Conservation (phyloP, 306 rosid species). For the Begonia loranthoides region DNA sequence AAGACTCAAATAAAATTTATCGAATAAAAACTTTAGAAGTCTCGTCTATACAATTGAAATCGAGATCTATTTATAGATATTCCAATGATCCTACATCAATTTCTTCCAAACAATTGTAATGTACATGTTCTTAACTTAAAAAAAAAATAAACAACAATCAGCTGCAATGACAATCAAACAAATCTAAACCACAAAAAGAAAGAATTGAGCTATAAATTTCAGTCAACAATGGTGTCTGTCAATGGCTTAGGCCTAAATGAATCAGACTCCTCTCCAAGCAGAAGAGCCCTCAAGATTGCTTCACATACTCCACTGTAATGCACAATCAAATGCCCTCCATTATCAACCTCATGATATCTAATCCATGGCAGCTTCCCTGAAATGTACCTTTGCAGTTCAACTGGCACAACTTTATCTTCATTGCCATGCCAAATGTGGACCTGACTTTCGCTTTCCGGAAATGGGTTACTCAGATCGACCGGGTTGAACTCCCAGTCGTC, state of each 20-base stretch:
- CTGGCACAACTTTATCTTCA: slow-evolving; percentile 88
- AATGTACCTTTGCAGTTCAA: slow-evolving; percentile 60
- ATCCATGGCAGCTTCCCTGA: slow-evolving; percentile 75
- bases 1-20: no score
- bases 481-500: slow-evolving; percentile 86
- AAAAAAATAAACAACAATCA: slow-evolving; percentile 10
- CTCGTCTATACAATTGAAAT: background rate
- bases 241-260: slow-evolving; percentile 26
- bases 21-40: no score
- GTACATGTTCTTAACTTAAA: slow-evolving; percentile 22
- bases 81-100: no score
- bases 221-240: background rate
- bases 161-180: no score
- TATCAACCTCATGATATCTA: slow-evolving; percentile 69
- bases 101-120: slow-evolving; percentile 17
- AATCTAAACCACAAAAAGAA: no score
- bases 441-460: slow-evolving; percentile 29
- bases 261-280: slow-evolving; percentile 65
- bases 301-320: slow-evolving; percentile 73
- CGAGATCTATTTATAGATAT: background rate
- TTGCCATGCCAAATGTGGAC: slow-evolving; percentile 93
- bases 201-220: no score
- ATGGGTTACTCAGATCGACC: slow-evolving; percentile 55
- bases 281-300: slow-evolving; percentile 67
- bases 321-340: slow-evolving; percentile 87